Evolutionary conservation across 1,284 basidiomycete genomes (phyloP).

Genomic region (Microstroma glucosiphilum): DNA sequence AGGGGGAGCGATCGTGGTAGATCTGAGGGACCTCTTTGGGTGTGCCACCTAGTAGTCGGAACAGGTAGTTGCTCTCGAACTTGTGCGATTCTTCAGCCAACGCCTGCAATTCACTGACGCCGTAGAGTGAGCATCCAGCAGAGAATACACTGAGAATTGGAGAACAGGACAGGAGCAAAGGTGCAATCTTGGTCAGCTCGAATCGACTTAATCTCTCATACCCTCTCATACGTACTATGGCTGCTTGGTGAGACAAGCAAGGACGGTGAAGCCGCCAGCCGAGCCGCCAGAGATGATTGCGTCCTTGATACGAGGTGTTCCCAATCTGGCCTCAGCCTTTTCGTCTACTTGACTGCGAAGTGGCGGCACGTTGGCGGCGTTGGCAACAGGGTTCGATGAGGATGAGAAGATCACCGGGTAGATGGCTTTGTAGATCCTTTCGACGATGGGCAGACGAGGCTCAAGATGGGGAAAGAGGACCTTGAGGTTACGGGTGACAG

Average conservation of each 20-base stretch:
- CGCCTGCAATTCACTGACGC: constrained; percentile 58
- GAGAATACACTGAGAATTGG: constrained; percentile 53
- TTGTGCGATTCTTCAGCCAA: constrained; percentile 62
- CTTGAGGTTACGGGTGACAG: constrained; percentile 1
- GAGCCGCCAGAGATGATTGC: constrained; percentile 11
- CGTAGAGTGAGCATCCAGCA: constrained; percentile 58
- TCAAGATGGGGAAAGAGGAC: constrained; percentile 24
- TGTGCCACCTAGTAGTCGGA: constrained; percentile 60
- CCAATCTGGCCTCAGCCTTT: not conserved
- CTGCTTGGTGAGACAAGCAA: constrained; percentile 52
- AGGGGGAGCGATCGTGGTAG: constrained; percentile 57
- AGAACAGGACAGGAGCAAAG: constrained; percentile 30
- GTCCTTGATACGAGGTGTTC: not conserved
- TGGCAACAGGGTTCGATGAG: not conserved
- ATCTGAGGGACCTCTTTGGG: constrained; percentile 55
- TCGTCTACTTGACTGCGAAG: not conserved
- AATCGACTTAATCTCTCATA: no score
- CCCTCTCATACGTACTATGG: constrained; percentile 6
- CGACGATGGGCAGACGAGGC: constrained; percentile 20
- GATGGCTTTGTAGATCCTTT: constrained; percentile 21
- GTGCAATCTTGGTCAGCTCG: constrained; percentile 8
- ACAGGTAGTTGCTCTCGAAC: constrained; percentile 59
- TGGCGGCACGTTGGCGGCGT: not conserved
- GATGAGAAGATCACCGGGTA: constrained; percentile 15
- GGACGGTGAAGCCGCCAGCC: constrained; percentile 15